Percentiles rank a stretch among this genome's conserved stretches.
These are phyloP conservation scores for Suhomyces prunicola DNA, from an alignment of 805 yeast genomes.

Conservation along the genomic window DNA sequence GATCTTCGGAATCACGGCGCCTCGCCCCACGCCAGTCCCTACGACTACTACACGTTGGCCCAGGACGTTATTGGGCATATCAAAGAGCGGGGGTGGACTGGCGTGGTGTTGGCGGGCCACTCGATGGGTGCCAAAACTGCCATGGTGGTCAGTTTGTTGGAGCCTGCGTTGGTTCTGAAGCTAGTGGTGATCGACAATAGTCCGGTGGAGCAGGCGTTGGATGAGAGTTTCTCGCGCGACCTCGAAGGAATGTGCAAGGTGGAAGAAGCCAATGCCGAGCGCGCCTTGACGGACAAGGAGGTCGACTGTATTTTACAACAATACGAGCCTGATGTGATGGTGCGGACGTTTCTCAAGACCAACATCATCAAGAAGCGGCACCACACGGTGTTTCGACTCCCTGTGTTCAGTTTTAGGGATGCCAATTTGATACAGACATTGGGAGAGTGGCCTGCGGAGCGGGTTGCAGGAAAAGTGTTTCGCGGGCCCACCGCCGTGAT, in stretches of 20 bases:
- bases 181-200: constrained; percentile 50
- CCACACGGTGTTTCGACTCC: constrained; percentile 31
- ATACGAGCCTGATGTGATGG: constrained; percentile 23
- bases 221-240: constrained; percentile 29
- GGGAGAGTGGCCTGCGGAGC: constrained; percentile 30
- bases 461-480: constrained; percentile 19
- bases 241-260: constrained; percentile 40
- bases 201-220: constrained; percentile 39
- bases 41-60: constrained; percentile 43
- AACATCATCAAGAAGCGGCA: constrained; percentile 31
- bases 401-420: constrained; percentile 24
- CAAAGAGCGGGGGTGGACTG: constrained; percentile 15
- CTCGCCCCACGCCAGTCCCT: constrained; percentile 43
- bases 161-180: constrained; percentile 38
- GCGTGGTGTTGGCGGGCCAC: constrained; percentile 41
- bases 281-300: constrained; percentile 1
- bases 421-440: constrained; percentile 23
- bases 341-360: constrained; percentile 36
- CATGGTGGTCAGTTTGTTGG: constrained; percentile 41
- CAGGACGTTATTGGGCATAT: constrained; percentile 40
- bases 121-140: constrained; percentile 64
- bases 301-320: constrained; percentile 21
- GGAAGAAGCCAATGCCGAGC: constrained; percentile 14
- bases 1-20: constrained; percentile 60
- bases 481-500: constrained; percentile 40